Evolutionary conservation across 345 rosid genomes (phyloP).

Genomic region (Barbarea vulgaris): DNA sequence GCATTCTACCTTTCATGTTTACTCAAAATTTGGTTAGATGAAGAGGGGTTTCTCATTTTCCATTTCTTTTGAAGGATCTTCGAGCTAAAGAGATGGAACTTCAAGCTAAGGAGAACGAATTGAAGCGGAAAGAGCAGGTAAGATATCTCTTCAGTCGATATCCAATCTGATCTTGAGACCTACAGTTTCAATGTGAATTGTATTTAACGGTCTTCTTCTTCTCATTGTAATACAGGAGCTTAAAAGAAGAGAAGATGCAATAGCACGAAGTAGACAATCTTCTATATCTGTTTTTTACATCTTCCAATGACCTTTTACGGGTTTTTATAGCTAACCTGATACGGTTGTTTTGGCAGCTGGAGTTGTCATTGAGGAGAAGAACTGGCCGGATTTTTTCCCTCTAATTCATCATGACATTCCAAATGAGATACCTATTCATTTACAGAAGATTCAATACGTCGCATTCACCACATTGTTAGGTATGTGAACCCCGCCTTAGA

Average conservation of each 20-base stretch:
- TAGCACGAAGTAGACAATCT: constrained; percentile 51
- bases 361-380: constrained; percentile 86
- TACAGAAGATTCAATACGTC: constrained; percentile 79
- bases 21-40: constrained; percentile 11
- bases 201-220: neutral
- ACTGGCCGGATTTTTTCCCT: constrained; percentile 96
- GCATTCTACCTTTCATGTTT: constrained; percentile 3
- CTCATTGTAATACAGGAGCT: constrained; percentile 62
- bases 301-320: constrained; percentile 8
- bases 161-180: neutral
- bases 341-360: constrained; percentile 70
- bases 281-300: neutral
- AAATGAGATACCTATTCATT: constrained; percentile 91
- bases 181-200: constrained; percentile 26
- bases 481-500: constrained; percentile 38
- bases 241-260: constrained; percentile 86
- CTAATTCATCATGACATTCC: constrained; percentile 93
- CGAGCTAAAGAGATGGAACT: constrained; percentile 92
- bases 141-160: constrained; percentile 4
- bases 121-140: constrained; percentile 89
- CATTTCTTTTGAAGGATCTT: constrained; percentile 58
- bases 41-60: neutral
- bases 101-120: constrained; percentile 87
- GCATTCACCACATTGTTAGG: constrained; percentile 93
- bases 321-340: constrained; percentile 16